phyloP scores from a whole-genome alignment of 2,329 filamentous ascomycete genomes.

The Colletotrichum destructivum region DNA sequence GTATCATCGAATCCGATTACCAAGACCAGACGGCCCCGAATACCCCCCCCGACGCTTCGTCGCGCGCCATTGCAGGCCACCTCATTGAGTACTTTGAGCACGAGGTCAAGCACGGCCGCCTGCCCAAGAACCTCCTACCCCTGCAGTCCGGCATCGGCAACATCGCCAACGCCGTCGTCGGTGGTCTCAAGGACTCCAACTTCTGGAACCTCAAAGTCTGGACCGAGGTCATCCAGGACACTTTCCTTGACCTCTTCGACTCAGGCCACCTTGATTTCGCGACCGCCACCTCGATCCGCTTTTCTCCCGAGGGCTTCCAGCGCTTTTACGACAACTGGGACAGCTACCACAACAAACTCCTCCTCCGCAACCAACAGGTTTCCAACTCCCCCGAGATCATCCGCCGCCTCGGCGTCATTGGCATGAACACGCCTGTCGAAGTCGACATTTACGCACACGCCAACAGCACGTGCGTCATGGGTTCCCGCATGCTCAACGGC shows the following conservation, averaged over 20 bases:
- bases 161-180: slow-evolving; percentile 92
- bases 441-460: slow-evolving; percentile 96
- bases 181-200: slow-evolving; percentile 84
- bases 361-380: slow-evolving; percentile 89
- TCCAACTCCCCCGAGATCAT: slow-evolving; percentile 95
- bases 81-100: slow-evolving; percentile 89
- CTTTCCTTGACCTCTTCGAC: slow-evolving; percentile 94
- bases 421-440: slow-evolving; percentile 96
- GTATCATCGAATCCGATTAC: slow-evolving; percentile 88
- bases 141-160: slow-evolving; percentile 93
- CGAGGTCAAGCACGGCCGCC: slow-evolving; percentile 83
- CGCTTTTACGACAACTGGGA: slow-evolving; percentile 93
- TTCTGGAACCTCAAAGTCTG: slow-evolving; percentile 92
- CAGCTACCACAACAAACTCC: slow-evolving; percentile 82
- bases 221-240: slow-evolving; percentile 95
- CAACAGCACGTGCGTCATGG: slow-evolving; percentile 92
- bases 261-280: slow-evolving; percentile 90
- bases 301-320: slow-evolving; percentile 91
- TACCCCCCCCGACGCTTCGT: slow-evolving; percentile 80
- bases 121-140: slow-evolving; percentile 83
- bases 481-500: slow-evolving; percentile 88
- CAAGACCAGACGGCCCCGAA: slow-evolving; percentile 83
- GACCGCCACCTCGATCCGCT: slow-evolving; percentile 90
- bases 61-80: slow-evolving; percentile 81
- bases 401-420: slow-evolving; percentile 87